Evolutionary conservation across 2,329 filamentous ascomycete species (phyloP), one percentile per base, ranked within the genome.

Genomic region (Colletotrichum plurivorum): DNA sequence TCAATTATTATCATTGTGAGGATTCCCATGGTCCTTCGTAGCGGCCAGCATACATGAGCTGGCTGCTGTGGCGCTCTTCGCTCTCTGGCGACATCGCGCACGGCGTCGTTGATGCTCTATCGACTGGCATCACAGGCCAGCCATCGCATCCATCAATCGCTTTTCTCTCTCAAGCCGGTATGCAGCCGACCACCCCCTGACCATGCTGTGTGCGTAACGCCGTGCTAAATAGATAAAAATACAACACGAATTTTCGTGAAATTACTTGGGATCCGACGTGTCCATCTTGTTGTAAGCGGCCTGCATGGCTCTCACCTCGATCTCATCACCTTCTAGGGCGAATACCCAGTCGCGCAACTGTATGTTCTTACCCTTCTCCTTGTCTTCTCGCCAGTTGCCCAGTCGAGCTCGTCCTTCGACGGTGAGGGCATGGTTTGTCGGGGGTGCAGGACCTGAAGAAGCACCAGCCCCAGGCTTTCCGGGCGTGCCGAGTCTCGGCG

Each of bases 311-410:
- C 84, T 88, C 72, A 82, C 83, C 77, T 94, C 92, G 72, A 85
- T 87, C 1, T 93, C 92, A 77, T 97, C 94, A 58, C 90, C 85
- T 78, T 97, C 95, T 54, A 98, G 85, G 69, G 93, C 93, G 20
- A 89, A 85, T 16, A 97, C 84, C 83, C 94, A 90, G 79, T 98
- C 95, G 63, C 95, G 88, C 60, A 97, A 84, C 81, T 98, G 94
- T 55, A 98, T 93, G 27, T 91, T 91, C 73, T 87, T 88, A 39
- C 94, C 94, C 76, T 92, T 92, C 22, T 92, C 89, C 61, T 89
- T 90, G 74, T 94, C 92, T 79, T 98, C 94, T 68, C 93, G 88
- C 87, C 91, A 93, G 16, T 87, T 86, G n/a, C 93, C 93, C 45
- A 94, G 82, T 61, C 90, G 88, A 61, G 90, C 89, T 25, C 88